These are phyloP conservation scores for Globisporangium uncinulatum DNA, from an alignment of 352 stramenopile genomes.

Conservation along the genomic window DNA sequence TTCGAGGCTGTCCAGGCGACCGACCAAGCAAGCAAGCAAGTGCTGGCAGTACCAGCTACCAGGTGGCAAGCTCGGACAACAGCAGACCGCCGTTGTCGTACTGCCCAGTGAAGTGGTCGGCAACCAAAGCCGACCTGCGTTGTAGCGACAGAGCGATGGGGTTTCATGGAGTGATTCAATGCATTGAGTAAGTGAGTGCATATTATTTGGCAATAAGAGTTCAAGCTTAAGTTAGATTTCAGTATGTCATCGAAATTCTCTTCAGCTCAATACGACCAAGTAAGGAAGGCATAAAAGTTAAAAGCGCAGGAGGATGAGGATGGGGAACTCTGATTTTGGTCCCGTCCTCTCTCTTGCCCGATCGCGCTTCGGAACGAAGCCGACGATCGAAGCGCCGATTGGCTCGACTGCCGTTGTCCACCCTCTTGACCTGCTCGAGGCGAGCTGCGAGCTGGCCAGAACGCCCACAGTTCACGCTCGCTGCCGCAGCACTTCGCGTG, in stretches of 20 bases:
- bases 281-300: background rate
- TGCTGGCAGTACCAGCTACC: background rate
- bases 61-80: background rate
- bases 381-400: background rate
- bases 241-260: background rate
- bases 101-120: background rate
- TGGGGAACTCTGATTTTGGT: background rate
- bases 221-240: background rate
- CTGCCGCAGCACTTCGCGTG: background rate
- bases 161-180: background rate
- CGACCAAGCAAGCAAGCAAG: background rate
- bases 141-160: too few relatives aligned
- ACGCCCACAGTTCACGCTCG: background rate
- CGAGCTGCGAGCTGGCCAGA: slow-evolving; percentile 1
- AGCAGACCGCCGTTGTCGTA: slow-evolving; percentile 1
- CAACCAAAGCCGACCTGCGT: background rate
- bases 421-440: slow-evolving; percentile 1
- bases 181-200: background rate
- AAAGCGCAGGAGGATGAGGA: background rate
- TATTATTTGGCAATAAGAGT: background rate
- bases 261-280: background rate
- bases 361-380: background rate
- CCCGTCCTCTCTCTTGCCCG: background rate
- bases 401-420: slow-evolving; percentile 6
- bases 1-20: background rate